phyloP scores from a whole-genome alignment of 345 rosid genomes.

The Citrus inodora region DNA sequence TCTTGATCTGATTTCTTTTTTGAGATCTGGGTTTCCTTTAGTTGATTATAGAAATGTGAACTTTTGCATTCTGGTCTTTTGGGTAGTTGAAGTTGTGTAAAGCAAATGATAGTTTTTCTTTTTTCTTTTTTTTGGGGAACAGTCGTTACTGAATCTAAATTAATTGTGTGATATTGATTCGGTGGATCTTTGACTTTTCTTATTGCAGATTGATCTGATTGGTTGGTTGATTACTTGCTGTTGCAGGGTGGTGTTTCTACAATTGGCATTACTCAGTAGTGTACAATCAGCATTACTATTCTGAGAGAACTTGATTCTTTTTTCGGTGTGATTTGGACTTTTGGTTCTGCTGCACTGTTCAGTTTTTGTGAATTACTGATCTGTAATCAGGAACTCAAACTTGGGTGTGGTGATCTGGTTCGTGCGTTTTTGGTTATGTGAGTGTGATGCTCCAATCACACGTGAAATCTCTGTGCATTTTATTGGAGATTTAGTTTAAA shows the following conservation, averaged over 20 bases:
- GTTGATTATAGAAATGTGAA: conserved; percentile 13
- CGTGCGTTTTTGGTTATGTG: neutral
- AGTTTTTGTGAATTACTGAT: conserved; percentile 16
- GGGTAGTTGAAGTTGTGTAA: conserved; percentile 2
- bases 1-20: conserved; percentile 27
- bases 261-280: neutral
- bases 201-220: conserved; percentile 31
- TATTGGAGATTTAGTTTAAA: conserved; percentile 12
- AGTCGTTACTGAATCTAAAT: neutral
- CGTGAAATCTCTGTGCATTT: neutral
- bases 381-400: conserved; percentile 18
- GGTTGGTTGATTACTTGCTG: conserved; percentile 18
- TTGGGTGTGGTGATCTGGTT: conserved; percentile 6
- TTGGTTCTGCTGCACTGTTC: conserved; percentile 16
- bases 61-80: neutral
- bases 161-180: conserved; percentile 12
- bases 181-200: conserved; percentile 26
- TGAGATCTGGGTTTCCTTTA: conserved; percentile 20
- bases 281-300: conserved; percentile 23
- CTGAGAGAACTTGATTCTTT: neutral
- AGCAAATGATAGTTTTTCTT: conserved; percentile 1
- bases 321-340: conserved; percentile 14
- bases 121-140: neutral
- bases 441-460: conserved; percentile 7
- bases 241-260: conserved; percentile 12